Conservation (phyloP, 371 early-diverging fungal genomes). For the Entomophthora muscae region DNA sequence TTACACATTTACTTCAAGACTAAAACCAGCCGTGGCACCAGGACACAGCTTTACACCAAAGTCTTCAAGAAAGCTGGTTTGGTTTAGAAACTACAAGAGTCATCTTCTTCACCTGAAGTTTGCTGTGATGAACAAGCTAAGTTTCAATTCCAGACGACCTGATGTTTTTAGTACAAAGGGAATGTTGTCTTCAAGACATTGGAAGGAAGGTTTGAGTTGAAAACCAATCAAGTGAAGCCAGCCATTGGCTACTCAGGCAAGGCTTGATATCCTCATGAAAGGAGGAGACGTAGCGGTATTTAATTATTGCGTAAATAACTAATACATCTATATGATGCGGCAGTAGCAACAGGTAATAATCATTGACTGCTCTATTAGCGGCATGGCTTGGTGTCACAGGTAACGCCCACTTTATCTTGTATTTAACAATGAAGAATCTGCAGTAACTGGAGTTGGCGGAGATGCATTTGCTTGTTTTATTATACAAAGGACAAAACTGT, state of each 20-base stretch:
- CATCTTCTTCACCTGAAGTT: too few relatives aligned
- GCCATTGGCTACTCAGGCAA: conserved; percentile 61
- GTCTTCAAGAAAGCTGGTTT: too few relatives aligned
- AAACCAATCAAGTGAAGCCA: too few relatives aligned
- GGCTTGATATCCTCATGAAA: conserved; percentile 45
- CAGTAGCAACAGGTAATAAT: conserved; percentile 40
- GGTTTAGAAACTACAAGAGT: too few relatives aligned
- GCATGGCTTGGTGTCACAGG: conserved; percentile 48
- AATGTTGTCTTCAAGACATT: background rate
- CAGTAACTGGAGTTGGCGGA: conserved; percentile 82
- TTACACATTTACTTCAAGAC: too few relatives aligned
- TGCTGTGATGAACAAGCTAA: too few relatives aligned
- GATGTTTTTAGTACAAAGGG: background rate
- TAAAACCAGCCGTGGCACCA: too few relatives aligned
- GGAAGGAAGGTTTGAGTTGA: background rate
- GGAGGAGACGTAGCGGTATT: conserved; percentile 83
- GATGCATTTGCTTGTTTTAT: conserved; percentile 72
- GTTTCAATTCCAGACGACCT: background rate
- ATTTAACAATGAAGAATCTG: conserved; percentile 33
- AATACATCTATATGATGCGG: conserved; percentile 60
- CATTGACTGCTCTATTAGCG: conserved; percentile 14
- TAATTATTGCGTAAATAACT: too few relatives aligned
- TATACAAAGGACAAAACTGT: conserved; percentile 36
- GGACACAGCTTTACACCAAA: too few relatives aligned
- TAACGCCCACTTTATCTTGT: conserved; percentile 6